These are phyloP conservation scores for Clavispora fructus DNA, from an alignment of 805 yeast species.

Conservation along the genomic window DNA sequence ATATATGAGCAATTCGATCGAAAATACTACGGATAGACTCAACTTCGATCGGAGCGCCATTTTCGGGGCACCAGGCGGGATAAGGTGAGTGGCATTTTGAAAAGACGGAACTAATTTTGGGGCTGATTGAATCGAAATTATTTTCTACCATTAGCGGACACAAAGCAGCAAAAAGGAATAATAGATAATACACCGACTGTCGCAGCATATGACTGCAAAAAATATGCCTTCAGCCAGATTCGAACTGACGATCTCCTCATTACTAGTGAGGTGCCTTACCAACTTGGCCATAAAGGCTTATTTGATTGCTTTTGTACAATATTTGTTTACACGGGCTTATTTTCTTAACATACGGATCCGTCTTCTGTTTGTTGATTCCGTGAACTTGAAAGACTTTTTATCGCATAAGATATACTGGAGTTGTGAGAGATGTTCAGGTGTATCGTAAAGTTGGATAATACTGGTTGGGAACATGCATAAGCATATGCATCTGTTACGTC, in stretches of 20 bases:
- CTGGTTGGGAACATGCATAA: no score
- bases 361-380: background rate
- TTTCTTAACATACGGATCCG: no score
- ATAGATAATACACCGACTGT: background rate
- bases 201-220: background rate
- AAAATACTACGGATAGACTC: conserved; percentile 61
- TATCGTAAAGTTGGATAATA: no score
- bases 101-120: background rate
- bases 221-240: conserved; percentile 22
- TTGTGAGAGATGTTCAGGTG: no score
- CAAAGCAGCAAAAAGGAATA: conserved; percentile 5
- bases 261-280: conserved; percentile 16
- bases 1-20: conserved; percentile 48
- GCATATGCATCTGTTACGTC: no score
- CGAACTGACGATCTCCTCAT: conserved; percentile 17
- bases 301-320: background rate
- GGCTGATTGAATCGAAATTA: background rate
- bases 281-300: conserved; percentile 19
- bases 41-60: conserved; percentile 14
- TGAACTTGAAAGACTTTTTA: no score
- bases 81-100: background rate
- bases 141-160: conserved; percentile 5
- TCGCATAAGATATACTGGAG: no score
- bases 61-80: conserved; percentile 13
- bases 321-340: no score